Conservation (phyloP, 768 basidiomycete genomes). For the Trametes elegans region DNA sequence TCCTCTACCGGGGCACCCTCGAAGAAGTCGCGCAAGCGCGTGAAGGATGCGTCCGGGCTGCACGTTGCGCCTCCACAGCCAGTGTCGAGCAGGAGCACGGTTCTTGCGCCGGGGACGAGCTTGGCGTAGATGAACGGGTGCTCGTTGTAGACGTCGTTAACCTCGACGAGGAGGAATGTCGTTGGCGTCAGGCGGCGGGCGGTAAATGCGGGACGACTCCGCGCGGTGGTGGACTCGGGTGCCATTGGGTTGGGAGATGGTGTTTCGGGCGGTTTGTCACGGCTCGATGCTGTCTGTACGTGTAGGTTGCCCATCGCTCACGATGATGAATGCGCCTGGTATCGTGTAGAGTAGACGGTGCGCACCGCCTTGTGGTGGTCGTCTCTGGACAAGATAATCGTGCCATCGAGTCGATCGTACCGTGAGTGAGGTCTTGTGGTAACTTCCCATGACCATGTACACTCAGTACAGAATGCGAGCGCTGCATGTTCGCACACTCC, state of each 20-base stretch:
- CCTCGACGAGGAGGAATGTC: constrained; percentile 48
- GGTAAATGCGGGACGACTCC: constrained; percentile 31
- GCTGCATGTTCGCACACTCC: too few species aligned
- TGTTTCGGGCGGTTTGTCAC: not conserved
- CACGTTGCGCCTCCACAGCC: constrained; percentile 51
- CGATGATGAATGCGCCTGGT: too few species aligned
- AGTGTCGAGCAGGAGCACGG: constrained; percentile 51
- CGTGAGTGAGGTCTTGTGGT: too few species aligned
- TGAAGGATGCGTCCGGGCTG: constrained; percentile 40
- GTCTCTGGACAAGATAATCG: too few species aligned
- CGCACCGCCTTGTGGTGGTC: too few species aligned
- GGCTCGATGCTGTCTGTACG: too few species aligned
- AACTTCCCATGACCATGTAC: too few species aligned
- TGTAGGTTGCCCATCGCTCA: too few species aligned
- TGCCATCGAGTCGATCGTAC: too few species aligned
- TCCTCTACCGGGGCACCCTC: constrained; percentile 43
- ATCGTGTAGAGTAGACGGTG: too few species aligned
- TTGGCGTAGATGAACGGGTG: constrained; percentile 57
- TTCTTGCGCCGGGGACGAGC: constrained; percentile 35
- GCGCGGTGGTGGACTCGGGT: not conserved
- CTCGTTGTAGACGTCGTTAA: constrained; percentile 50
- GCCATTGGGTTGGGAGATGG: not conserved
- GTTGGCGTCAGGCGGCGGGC: constrained; percentile 33
- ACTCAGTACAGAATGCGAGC: too few species aligned
- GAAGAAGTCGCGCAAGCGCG: constrained; percentile 46